Base-by-base conservation (phyloP, 306 rosid genomes). In the Coriaria nepalensis region DNA sequence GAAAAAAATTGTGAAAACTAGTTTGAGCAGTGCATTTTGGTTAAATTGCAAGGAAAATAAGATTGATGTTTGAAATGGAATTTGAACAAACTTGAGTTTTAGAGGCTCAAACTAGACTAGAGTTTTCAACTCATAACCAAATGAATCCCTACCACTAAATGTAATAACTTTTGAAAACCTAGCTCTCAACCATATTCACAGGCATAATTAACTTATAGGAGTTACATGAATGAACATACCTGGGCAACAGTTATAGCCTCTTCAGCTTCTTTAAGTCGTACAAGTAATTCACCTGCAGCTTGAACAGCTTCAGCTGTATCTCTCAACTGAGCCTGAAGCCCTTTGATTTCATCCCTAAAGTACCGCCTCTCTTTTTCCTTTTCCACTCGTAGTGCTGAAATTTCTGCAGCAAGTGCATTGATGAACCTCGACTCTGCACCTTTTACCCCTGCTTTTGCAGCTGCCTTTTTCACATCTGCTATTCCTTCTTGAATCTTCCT, bases 241-340 rank as follows among this genome's bases (percentile, higher is more conserved):
- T 92, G 86, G 41, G 93, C 76, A 59, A 64, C 59, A 46, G 67
- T 61, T 41, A 86, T 80, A 71, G 86, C 85, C 50, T 82, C 96
- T 72, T 92, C 96, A 15, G 99, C 81, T 74, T 86, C 99, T 72
- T 66, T 80, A 47, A 92, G 94, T 61, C 93, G 83, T 59, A 82
- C 78, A 50, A 92, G 99, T 63, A 92, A 71, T 60, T 86, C 99
- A 32, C 99, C 94, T 0, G 99, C 99, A 64, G 99, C 99, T 74
- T 92, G 96, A 54, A 92, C 93, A 62, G 96, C 99, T 68, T 92
- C 99, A 14, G 88, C 96, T 46, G 99, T 92, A 64, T 92, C 96
- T 68, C 80, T 81, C 73, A 92, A 66, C 63, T 92, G 99, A 48
- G 93, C 82, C 59, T 74, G 94, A 63, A 92, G 96, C 55, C 99